phyloP scores from a whole-genome alignment of 371 early-diverging fungal species.

The Zychaea mexicana region DNA sequence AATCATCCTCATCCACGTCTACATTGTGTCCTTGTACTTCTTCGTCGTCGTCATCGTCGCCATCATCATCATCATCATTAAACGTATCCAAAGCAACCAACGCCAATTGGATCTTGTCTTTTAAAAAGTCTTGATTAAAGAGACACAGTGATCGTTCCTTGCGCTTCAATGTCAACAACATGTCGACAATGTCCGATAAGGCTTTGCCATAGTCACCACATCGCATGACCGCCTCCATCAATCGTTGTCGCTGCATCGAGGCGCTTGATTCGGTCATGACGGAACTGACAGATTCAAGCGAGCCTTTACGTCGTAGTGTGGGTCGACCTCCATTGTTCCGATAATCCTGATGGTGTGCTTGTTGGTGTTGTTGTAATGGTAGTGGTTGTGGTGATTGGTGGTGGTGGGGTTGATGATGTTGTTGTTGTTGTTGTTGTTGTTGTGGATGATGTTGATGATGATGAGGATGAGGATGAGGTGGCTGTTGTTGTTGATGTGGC shows the following conservation, averaged over 20 bases:
- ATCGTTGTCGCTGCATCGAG: conserved; percentile 37
- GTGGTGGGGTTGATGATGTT: conserved; percentile 9
- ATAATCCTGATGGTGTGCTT: background rate
- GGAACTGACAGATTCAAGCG: conserved; percentile 39
- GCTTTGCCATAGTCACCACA: conserved; percentile 40
- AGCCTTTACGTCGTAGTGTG: conserved; percentile 42
- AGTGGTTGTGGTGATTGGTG: background rate
- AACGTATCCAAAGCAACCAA: conserved; percentile 44
- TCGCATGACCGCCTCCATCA: conserved; percentile 40
- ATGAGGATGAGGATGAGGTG: background rate
- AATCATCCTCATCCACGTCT: conserved; percentile 2
- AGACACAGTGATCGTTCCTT: conserved; percentile 53
- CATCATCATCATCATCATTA: conserved; percentile 28
- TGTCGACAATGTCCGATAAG: conserved; percentile 47
- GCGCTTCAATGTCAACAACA: conserved; percentile 47
- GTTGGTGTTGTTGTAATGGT: conserved; percentile 8
- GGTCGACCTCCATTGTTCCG: conserved; percentile 22
- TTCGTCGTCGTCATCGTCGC: conserved; percentile 11
- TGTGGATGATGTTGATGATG: conserved; percentile 10
- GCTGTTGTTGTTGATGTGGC: conserved; percentile 6
- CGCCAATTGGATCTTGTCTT: conserved; percentile 46
- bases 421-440: conserved; percentile 18
- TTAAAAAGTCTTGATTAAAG: conserved; percentile 51
- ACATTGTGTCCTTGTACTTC: too few species aligned
- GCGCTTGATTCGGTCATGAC: conserved; percentile 51